These are phyloP conservation scores for Irpex sp. DNA, from an alignment of 1,284 basidiomycete genomes.

Conservation along the genomic window DNA sequence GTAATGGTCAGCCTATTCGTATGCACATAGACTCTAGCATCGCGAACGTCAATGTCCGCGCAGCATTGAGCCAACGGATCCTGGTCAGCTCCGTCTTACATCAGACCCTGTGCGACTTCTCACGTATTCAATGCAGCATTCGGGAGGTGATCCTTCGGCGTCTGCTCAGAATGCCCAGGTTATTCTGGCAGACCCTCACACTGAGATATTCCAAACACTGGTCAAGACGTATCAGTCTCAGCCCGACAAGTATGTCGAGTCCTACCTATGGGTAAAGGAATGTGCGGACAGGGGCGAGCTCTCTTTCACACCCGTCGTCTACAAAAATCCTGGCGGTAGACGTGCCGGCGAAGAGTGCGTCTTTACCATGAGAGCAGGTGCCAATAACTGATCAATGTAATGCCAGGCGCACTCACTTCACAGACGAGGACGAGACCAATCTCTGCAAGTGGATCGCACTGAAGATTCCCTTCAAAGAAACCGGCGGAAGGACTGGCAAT, in stretches of 20 bases:
- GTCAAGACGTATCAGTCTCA: constrained; percentile 65
- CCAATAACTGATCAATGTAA: not conserved
- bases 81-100: constrained; percentile 42
- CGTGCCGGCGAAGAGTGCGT: constrained; percentile 76
- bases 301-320: constrained; percentile 66
- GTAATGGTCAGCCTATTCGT: constrained; percentile 54
- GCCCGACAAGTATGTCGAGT: constrained; percentile 69
- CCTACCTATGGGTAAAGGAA: constrained; percentile 76
- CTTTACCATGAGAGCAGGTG: not conserved
- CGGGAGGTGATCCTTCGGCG: constrained; percentile 69
- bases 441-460: constrained; percentile 73
- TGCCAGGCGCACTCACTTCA: constrained; percentile 68
- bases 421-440: constrained; percentile 65
- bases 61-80: constrained; percentile 59
- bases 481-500: constrained; percentile 74
- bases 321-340: constrained; percentile 77
- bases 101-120: not conserved
- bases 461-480: constrained; percentile 77
- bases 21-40: constrained; percentile 79
- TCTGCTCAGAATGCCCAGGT: constrained; percentile 64
- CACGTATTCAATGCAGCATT: constrained; percentile 41
- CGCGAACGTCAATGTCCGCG: constrained; percentile 66
- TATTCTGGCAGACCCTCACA: constrained; percentile 73
- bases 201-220: constrained; percentile 65
- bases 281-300: constrained; percentile 65